Base-by-base conservation (phyloP, 495 filamentous ascomycete genomes). In the Daldinia vernicosa region DNA sequence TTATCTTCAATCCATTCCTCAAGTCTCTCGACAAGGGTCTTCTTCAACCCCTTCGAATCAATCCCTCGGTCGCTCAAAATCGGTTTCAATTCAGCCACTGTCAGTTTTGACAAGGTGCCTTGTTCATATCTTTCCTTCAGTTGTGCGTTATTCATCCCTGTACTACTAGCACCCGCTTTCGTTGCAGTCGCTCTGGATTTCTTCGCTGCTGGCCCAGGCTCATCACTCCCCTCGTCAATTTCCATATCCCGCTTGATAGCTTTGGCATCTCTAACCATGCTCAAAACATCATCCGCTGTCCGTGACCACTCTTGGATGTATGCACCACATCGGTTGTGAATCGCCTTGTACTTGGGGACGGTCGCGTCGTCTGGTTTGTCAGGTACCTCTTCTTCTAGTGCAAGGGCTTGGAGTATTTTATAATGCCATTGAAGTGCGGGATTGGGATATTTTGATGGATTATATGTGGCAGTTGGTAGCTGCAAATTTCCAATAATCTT, bases 351-450 rank as follows among this genome's bases (percentile, higher is more conserved):
- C 69, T 91, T 94, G 0, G 96, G 96, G 1, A 92, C 70, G 0
- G 95, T 98, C 58, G 91, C 90, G 75, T 99, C 96, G 33, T 95
- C 89, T 1, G 89, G 85, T 51, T 86, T 82, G 28, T 92, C 90
- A 0, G 96, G 96, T 19, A 94, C 77, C 54, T 98, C 95, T 75
- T 99, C 96, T 32, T 97, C 94, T 12, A 99, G 80, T 1, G 96
- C 96, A 51, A 97, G 85, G 5, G 92, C 93, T 78, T 99, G 96
- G 4, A 99, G 82, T 45, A 98, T 95, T 51, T 90, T 90, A 81
- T 98, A 99, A 79, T 97, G 94, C 96, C 96, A 99, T 83, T 99
- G 96, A 58, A 99, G 86, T 1, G 91, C 87, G 69, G 96, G 95
- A 71, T 99, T 99, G 0, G 96, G 93, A 75, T 98, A 98, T 76